These are phyloP conservation scores for Cyphellophora attinorum DNA, from an alignment of 2,329 filamentous ascomycete species.

Conservation along the genomic window DNA sequence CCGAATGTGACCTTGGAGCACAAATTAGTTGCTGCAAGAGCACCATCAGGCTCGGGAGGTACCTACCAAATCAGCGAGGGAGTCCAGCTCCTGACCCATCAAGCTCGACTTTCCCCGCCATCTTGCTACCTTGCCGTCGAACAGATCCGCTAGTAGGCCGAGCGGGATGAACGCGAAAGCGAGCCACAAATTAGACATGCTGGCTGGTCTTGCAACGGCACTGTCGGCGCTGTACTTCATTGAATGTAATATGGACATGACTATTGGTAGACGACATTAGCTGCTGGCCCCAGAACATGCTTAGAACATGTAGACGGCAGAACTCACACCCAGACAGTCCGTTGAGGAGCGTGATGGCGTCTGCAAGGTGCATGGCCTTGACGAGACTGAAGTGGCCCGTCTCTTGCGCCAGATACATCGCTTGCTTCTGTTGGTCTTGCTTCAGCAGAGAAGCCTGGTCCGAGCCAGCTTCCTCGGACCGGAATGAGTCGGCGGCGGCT, in stretches of 20 bases:
- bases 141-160: conserved; percentile 93
- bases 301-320: background rate
- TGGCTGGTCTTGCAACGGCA: too few species aligned
- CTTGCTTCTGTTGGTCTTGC: conserved; percentile 39
- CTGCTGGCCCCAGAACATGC: background rate
- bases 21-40: background rate
- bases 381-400: conserved; percentile 42
- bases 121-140: conserved; percentile 91
- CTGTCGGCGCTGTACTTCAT: conserved; percentile 82
- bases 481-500: background rate
- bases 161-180: conserved; percentile 84
- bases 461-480: conserved; percentile 7
- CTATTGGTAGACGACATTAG: conserved; percentile 23
- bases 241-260: conserved; percentile 93
- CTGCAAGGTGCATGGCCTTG: conserved; percentile 25
- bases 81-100: conserved; percentile 97
- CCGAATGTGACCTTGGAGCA: conserved; percentile 77
- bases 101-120: conserved; percentile 96
- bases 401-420: conserved; percentile 37
- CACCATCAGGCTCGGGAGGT: background rate
- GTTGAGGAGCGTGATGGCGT: background rate
- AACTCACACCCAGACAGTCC: background rate
- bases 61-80: conserved; percentile 81
- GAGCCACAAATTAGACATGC: conserved; percentile 63
- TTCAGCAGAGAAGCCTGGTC: conserved; percentile 10